phyloP scores from a whole-genome alignment of 768 basidiomycete genomes.

The Stropharia rugosoannulata region DNA sequence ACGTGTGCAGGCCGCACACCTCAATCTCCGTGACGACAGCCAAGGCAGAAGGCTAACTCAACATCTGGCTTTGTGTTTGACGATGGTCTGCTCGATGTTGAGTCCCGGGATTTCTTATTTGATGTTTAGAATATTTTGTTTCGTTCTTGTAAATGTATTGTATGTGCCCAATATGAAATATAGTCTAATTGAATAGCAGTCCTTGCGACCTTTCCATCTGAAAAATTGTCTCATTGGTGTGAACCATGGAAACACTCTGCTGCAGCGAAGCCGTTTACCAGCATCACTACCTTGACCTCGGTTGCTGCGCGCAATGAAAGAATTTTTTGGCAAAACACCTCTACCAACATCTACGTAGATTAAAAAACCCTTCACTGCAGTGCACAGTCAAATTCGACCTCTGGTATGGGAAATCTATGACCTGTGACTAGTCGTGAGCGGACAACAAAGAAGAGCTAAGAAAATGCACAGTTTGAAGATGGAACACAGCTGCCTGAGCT shows the following conservation, averaged over 20 bases:
- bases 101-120: slow-evolving; percentile 10
- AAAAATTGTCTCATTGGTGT: no score
- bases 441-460: neutral
- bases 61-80: neutral
- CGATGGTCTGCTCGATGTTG: neutral
- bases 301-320: no score
- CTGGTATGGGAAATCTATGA: slow-evolving; percentile 36
- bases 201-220: no score
- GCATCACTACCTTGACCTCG: no score
- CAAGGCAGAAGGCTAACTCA: neutral
- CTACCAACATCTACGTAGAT: slow-evolving; percentile 24
- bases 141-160: neutral
- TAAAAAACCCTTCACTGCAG: slow-evolving; percentile 32
- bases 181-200: neutral
- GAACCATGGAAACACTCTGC: no score
- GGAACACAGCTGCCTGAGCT: slow-evolving; percentile 20
- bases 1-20: slow-evolving; percentile 12
- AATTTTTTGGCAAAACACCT: neutral
- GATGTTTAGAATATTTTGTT: neutral
- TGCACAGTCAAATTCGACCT: slow-evolving; percentile 26
- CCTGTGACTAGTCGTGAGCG: slow-evolving; percentile 12
- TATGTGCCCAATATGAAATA: neutral
- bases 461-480: slow-evolving; percentile 20
- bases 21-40: slow-evolving; percentile 3
- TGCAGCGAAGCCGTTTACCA: no score